Base-by-base conservation (phyloP, 495 filamentous ascomycete species). In the Neohortaea acidophila region DNA sequence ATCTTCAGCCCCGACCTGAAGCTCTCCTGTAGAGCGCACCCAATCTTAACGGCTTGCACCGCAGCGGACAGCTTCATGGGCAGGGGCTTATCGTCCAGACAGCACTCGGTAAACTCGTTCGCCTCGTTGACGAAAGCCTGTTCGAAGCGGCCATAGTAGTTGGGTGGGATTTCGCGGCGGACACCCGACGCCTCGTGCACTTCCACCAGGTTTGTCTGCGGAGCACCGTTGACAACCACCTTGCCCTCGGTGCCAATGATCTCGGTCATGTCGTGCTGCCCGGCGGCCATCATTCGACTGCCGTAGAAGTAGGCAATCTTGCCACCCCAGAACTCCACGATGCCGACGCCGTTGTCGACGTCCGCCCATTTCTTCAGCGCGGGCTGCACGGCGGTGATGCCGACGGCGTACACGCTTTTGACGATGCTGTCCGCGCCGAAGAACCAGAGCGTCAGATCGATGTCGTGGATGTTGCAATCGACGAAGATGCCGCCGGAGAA, bases 221-320 rank as follows among this genome's bases (percentile, higher is more conserved):
- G 73, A 41, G 70, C 60, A 9, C 58, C 61, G 43, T 76, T 77
- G 17, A 77, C 63, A 0, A 62, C 58, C 10, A 77, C 32, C 48
- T 76, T 77, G 3, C 73, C 73, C 36, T 65, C 57, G 0, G 73
- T 77, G 5, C 73, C 73, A 39, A 77, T 70, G 35, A 79, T 63
- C 57, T 79, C 74, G 0, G 73, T 74, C 41, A 61, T 65, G 45
- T 79, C 74, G 44, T 75, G 64, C 55, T 77, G 74, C 1, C 74
- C 74, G 2, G 66, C 62, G 0, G 70, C 67, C 69, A 77, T 77
- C 72, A 75, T 77, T 12, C 73, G 59, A 6, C 55, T 62, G 14
- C 56, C 59, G 53, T 72, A 77, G 41, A 74, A 68, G 43, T 75
- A 75, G 4, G 72, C 73, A 25, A 79, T 66, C 47, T 66, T 62